Evolutionary conservation across 306 rosid species (phyloP).

Genomic region (Cicer yamashitae): DNA sequence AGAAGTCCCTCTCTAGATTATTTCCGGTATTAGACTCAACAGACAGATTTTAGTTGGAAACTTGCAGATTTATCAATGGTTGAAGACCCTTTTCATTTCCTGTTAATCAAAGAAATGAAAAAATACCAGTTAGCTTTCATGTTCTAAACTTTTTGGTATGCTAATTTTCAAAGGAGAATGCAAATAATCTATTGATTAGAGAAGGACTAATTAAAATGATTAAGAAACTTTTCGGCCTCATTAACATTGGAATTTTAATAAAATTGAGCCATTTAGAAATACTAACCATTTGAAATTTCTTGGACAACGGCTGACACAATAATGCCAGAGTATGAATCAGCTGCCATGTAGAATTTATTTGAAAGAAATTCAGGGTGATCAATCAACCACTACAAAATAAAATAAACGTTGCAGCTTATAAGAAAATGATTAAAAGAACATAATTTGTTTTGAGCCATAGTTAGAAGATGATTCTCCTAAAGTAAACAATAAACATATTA

Average conservation of each 20-base stretch:
- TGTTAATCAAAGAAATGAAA: slow-evolving; percentile 35
- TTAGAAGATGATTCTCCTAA: not conserved
- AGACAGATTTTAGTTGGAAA: not conserved
- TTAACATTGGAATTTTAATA: not conserved
- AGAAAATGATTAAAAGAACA: too few species aligned
- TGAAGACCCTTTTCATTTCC: slow-evolving; percentile 56
- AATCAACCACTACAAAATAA: slow-evolving; percentile 69
- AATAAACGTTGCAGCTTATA: not conserved
- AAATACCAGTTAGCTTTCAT: not conserved
- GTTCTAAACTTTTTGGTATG: not conserved
- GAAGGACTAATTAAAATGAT: not conserved
- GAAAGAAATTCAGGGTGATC: slow-evolving; percentile 63
- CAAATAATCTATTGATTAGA: not conserved
- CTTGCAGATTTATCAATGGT: slow-evolving; percentile 52
- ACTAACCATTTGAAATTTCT: slow-evolving; percentile 64
- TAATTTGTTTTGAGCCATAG: not conserved
- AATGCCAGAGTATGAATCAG: slow-evolving; percentile 79
- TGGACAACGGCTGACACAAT: slow-evolving; percentile 56
- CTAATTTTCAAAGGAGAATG: not conserved
- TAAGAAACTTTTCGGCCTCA: not conserved
- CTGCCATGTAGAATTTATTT: slow-evolving; percentile 65
- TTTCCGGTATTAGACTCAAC: not conserved
- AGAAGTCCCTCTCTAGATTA: not conserved
- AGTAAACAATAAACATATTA: not conserved
- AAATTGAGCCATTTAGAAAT: not conserved